These are phyloP conservation scores for Xylaria sp. DNA, from an alignment of 2,329 filamentous ascomycete genomes.

Conservation along the genomic window DNA sequence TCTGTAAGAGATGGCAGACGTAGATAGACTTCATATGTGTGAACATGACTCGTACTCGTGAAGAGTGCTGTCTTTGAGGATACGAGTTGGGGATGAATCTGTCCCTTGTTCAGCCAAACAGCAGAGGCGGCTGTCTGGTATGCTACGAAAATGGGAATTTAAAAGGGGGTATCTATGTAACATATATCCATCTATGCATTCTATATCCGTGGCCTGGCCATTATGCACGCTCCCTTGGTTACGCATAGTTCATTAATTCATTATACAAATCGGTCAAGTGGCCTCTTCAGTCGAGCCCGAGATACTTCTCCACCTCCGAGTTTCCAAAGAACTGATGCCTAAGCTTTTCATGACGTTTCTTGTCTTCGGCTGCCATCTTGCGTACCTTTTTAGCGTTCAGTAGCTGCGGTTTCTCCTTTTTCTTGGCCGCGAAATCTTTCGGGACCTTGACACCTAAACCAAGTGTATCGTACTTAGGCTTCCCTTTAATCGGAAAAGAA, in stretches of 20 bases:
- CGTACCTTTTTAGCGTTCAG: conserved; percentile 74
- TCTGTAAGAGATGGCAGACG: too few species aligned
- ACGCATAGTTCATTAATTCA: conserved; percentile 8
- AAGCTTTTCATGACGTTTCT: conserved; percentile 66
- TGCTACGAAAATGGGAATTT: not conserved
- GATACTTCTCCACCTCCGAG: conserved; percentile 77
- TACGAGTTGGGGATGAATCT: too few species aligned
- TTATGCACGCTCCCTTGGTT: not conserved
- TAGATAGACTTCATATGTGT: not conserved
- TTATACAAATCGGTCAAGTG: not conserved
- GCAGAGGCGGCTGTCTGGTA: too few species aligned
- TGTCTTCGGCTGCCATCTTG: conserved; percentile 66
- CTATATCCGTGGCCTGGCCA: not conserved
- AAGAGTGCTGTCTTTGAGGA: not conserved
- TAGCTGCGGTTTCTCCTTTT: conserved; percentile 51
- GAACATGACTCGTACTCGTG: too few species aligned
- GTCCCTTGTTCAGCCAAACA: not conserved
- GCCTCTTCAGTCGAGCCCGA: conserved; percentile 52
- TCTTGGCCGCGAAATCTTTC: conserved; percentile 47
- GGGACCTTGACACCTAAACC: conserved; percentile 68
- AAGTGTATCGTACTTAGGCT: conserved; percentile 73
- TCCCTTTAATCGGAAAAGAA: conserved; percentile 74
- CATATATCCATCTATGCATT: not conserved
- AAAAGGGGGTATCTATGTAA: conserved; percentile 20
- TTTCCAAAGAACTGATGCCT: conserved; percentile 74